A percentile compares a stretch with the other conserved stretches of the same genome.
phyloP scores from a whole-genome alignment of 148 eudicot species.

The Amaranthus hypochondriacus region DNA sequence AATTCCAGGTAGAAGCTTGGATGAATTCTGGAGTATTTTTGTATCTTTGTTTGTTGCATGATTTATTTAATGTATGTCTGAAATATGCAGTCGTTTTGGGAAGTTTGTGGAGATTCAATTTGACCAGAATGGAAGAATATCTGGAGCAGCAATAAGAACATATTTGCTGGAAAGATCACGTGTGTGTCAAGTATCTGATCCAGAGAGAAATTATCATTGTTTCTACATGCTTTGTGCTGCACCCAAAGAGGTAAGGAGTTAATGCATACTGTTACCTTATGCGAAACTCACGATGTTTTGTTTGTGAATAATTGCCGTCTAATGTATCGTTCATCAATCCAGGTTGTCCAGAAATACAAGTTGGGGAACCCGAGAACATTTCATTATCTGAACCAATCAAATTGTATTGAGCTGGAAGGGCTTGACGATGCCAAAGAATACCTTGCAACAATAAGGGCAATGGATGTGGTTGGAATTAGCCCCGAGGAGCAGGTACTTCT shows the following conservation, averaged over 20 bases:
- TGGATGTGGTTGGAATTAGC: slow-evolving; percentile 96
- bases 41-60: slow-evolving; percentile 3
- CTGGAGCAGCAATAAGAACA: slow-evolving; percentile 97
- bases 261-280: too few relatives aligned
- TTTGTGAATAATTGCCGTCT: background rate
- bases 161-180: slow-evolving; percentile 96
- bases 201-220: slow-evolving; percentile 98
- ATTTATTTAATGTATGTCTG: slow-evolving; percentile 19
- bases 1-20: slow-evolving; percentile 68
- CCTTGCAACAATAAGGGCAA: slow-evolving; percentile 79
- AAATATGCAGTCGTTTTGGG: slow-evolving; percentile 85
- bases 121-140: slow-evolving; percentile 77
- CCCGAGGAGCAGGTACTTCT: slow-evolving; percentile 77
- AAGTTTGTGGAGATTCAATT: slow-evolving; percentile 98
- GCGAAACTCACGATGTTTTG: background rate
- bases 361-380: slow-evolving; percentile 80
- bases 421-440: slow-evolving; percentile 86
- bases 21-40: background rate
- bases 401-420: slow-evolving; percentile 82
- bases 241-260: slow-evolving; percentile 65
- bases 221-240: slow-evolving; percentile 99
- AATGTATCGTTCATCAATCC: slow-evolving; percentile 26
- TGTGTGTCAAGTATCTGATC: slow-evolving; percentile 96
- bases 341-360: slow-evolving; percentile 77
- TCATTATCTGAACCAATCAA: slow-evolving; percentile 90